Conservation (phyloP, 2,329 filamentous ascomycete species). For the Scedosporium dehoogii region DNA sequence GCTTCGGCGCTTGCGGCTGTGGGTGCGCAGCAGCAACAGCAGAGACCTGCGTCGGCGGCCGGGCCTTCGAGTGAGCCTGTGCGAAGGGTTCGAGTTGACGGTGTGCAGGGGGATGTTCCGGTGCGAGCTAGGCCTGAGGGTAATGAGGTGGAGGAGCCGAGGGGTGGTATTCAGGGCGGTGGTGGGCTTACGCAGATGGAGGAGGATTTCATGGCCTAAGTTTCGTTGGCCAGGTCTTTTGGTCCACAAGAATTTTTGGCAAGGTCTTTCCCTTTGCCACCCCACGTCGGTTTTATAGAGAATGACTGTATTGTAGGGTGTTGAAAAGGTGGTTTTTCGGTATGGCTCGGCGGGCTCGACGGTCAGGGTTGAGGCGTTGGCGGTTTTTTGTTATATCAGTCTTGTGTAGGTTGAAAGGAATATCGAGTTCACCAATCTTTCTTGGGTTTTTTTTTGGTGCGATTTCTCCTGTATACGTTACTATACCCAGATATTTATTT, state of each 20-base stretch:
- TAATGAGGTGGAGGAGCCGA: conserved; percentile 7
- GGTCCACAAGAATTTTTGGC: too few species aligned
- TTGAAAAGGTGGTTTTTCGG: not conserved
- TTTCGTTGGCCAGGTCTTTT: not conserved
- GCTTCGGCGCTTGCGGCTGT: not conserved
- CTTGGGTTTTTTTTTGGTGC: too few species aligned
- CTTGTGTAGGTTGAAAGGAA: too few species aligned
- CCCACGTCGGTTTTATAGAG: too few species aligned
- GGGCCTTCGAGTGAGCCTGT: conserved; percentile 14
- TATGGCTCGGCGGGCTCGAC: not conserved
- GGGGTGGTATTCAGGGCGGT: conserved; percentile 5
- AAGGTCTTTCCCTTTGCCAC: too few species aligned
- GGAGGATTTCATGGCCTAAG: conserved; percentile 11
- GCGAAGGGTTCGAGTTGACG: conserved; percentile 37
- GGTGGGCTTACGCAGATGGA: conserved; percentile 11
- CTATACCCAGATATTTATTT: too few species aligned
- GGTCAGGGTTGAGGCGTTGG: not conserved
- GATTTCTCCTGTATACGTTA: too few species aligned
- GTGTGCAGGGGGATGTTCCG: conserved; percentile 45
- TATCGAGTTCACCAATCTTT: too few species aligned
- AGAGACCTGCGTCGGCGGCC: conserved; percentile 26
- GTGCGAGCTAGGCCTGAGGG: conserved; percentile 21
- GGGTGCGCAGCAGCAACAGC: conserved; percentile 16
- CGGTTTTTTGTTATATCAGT: not conserved
- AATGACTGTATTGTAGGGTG: too few species aligned